phyloP scores from a whole-genome alignment of 768 basidiomycete genomes.

The Gymnopilus junonius region DNA sequence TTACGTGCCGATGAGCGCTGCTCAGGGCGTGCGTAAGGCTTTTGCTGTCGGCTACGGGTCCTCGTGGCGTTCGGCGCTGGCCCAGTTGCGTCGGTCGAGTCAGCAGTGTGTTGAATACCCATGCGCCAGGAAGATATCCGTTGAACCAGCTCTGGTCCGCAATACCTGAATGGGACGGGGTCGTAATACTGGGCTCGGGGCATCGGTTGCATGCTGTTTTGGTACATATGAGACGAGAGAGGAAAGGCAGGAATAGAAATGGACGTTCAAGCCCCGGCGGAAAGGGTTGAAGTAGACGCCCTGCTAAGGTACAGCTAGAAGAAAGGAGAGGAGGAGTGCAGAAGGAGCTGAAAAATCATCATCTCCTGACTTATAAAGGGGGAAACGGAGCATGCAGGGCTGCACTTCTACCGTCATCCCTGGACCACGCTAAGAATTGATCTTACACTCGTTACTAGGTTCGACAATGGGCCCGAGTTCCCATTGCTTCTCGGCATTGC shows the following conservation, averaged over 20 bases:
- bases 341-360: background rate
- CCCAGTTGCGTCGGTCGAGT: background rate
- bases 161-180: background rate
- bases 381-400: slow-evolving; percentile 5
- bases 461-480: background rate
- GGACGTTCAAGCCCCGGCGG: background rate
- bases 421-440: slow-evolving; percentile 2
- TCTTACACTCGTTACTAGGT: background rate
- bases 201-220: background rate
- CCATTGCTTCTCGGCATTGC: background rate
- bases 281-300: background rate
- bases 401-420: slow-evolving; percentile 1
- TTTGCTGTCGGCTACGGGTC: slow-evolving; percentile 1
- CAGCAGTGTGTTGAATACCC: background rate
- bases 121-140: slow-evolving; percentile 1
- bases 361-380: slow-evolving; percentile 5
- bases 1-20: background rate
- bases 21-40: slow-evolving; percentile 12
- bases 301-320: background rate
- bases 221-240: background rate
- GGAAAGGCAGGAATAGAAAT: background rate
- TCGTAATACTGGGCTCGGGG: background rate
- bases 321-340: background rate
- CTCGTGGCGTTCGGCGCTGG: background rate
- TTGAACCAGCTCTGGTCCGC: background rate